Conservation (phyloP, 306 rosid species). For the Malus orientalis region DNA sequence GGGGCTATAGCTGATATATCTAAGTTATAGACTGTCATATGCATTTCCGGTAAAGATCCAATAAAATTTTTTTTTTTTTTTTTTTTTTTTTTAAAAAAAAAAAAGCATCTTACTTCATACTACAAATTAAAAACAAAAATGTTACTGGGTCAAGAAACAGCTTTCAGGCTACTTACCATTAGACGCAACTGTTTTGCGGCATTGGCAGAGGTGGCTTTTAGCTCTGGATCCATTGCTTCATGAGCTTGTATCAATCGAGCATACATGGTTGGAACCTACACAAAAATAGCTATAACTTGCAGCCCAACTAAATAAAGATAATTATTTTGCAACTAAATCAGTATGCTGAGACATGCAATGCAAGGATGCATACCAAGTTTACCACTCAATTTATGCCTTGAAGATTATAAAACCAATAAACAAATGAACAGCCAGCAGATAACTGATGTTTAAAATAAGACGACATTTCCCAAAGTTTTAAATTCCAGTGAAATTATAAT, state of each 20-base stretch:
- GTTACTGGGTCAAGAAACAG: background rate
- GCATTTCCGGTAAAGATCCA: background rate
- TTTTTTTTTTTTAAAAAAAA: too few relatives aligned
- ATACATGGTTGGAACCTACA: conserved; percentile 90
- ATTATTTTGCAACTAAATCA: background rate
- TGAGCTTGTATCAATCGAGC: conserved; percentile 80
- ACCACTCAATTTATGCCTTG: background rate
- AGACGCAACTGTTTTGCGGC: conserved; percentile 88
- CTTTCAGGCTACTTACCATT: conserved; percentile 54
- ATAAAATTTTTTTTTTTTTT: background rate
- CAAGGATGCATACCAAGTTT: background rate
- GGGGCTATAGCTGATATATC: background rate
- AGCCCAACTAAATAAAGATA: background rate
- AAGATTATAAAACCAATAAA: background rate
- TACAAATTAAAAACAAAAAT: background rate
- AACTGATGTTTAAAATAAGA: conserved; percentile 1
- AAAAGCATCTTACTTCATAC: background rate
- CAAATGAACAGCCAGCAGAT: conserved; percentile 7
- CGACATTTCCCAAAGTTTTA: background rate
- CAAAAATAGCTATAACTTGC: conserved; percentile 12
- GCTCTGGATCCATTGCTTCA: conserved; percentile 72
- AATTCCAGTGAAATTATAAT: background rate
- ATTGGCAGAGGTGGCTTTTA: conserved; percentile 57
- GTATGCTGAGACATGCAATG: background rate
- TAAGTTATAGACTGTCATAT: background rate